These are phyloP conservation scores for Fusarium sp. DNA, from an alignment of 2,329 filamentous ascomycete species.

Conservation along the genomic window DNA sequence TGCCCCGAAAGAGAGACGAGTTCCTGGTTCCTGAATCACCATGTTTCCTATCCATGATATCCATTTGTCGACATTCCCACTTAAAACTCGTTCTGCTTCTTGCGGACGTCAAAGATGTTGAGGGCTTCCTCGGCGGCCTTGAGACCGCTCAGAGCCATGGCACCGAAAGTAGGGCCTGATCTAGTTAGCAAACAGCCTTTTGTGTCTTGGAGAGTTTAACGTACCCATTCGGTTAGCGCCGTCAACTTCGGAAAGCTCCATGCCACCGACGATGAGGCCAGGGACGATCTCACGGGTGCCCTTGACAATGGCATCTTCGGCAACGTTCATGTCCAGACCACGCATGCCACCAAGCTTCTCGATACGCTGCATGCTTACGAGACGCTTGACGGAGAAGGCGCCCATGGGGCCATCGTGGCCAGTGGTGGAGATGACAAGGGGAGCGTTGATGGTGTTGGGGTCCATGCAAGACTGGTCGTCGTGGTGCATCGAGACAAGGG, in stretches of 20 bases:
- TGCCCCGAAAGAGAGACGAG: slow-evolving; percentile 35
- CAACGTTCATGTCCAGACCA: slow-evolving; percentile 91
- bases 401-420: slow-evolving; percentile 94
- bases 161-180: slow-evolving; percentile 82
- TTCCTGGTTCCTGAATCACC: background rate
- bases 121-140: slow-evolving; percentile 93
- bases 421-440: slow-evolving; percentile 89
- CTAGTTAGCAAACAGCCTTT: background rate
- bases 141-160: slow-evolving; percentile 89
- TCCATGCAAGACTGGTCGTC: slow-evolving; percentile 97
- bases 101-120: slow-evolving; percentile 82
- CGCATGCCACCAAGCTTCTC: slow-evolving; percentile 93
- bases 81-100: slow-evolving; percentile 80
- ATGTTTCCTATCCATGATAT: slow-evolving; percentile 3
- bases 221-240: slow-evolving; percentile 90
- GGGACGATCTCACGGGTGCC: slow-evolving; percentile 89
- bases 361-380: slow-evolving; percentile 89
- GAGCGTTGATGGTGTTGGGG: slow-evolving; percentile 96
- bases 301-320: slow-evolving; percentile 95
- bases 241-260: slow-evolving; percentile 93
- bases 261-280: slow-evolving; percentile 92
- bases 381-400: slow-evolving; percentile 91
- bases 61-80: background rate
- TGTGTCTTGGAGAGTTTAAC: slow-evolving; percentile 17
- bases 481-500: slow-evolving; percentile 88